Evolutionary conservation across 139 green algal genomes (phyloP).

Genomic region (Chlamydomonas incerta): DNA sequence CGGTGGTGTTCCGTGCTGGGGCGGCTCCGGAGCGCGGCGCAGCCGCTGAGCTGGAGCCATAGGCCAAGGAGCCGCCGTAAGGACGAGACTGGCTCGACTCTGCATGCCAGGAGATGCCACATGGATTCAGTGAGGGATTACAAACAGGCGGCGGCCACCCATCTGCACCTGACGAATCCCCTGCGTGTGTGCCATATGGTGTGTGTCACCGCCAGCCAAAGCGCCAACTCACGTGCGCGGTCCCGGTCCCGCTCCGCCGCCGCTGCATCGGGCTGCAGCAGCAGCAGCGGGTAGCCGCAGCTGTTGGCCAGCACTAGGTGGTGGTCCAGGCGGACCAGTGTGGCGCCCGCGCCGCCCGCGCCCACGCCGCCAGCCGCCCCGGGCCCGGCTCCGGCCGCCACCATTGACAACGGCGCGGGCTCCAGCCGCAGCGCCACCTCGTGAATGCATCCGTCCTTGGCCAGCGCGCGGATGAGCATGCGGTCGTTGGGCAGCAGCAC

Average conservation of each 20-base stretch:
- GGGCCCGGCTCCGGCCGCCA: not conserved
- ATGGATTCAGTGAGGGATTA: no score
- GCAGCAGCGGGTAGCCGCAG: conserved; percentile 75
- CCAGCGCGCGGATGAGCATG: conserved; percentile 22
- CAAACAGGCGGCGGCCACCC: no score
- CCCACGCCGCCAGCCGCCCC: not conserved
- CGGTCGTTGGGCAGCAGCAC: conserved; percentile 11
- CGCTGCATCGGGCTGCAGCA: conserved; percentile 71
- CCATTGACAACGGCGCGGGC: conserved; percentile 16
- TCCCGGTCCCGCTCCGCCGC: not conserved
- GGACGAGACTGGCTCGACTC: no score
- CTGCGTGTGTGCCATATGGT: no score
- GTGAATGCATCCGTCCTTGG: conserved; percentile 58
- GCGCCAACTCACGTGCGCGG: no score
- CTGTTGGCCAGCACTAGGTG: conserved; percentile 82
- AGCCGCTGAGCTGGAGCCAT: no score
- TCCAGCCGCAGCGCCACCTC: conserved; percentile 72
- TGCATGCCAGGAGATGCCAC: no score
- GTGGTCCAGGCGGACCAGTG: conserved; percentile 63
- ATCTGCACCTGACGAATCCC: no score
- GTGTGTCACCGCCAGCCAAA: no score
- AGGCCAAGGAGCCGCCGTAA: no score
- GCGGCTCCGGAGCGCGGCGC: no score
- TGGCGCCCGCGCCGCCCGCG: not conserved
- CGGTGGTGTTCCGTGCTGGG: no score